These are phyloP conservation scores for Amaranthus palmeri DNA, from an alignment of 148 eudicot genomes.

Conservation along the genomic window DNA sequence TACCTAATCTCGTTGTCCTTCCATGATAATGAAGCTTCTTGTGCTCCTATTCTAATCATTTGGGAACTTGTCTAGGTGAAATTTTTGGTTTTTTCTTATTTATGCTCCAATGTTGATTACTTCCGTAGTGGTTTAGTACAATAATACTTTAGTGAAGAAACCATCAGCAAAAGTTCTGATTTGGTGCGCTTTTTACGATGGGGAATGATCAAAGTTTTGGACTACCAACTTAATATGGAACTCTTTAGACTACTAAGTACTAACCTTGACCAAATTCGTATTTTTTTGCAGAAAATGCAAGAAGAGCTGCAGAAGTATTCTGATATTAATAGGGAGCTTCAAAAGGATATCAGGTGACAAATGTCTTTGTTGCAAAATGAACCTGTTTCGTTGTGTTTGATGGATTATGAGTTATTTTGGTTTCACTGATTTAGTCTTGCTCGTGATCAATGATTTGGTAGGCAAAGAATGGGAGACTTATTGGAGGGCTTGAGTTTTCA, in stretches of 20 bases:
- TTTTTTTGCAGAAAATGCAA: constrained; percentile 66
- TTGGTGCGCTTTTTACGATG: background rate
- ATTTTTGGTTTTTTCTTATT: background rate
- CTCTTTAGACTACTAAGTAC: background rate
- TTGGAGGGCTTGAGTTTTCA: constrained; percentile 48
- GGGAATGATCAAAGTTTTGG: background rate
- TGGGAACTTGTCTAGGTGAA: background rate
- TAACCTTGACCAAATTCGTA: constrained; percentile 1
- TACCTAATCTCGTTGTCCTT: background rate
- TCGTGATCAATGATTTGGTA: constrained; percentile 17
- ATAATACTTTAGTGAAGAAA: background rate
- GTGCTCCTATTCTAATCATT: too few relatives aligned
- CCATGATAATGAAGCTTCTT: background rate
- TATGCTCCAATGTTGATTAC: background rate
- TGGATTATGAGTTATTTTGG: background rate
- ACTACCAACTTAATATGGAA: background rate
- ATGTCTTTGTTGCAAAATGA: background rate
- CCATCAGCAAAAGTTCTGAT: background rate
- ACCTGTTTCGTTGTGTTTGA: background rate
- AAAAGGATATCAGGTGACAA: constrained; percentile 60
- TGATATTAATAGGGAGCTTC: constrained; percentile 55
- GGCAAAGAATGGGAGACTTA: constrained; percentile 79
- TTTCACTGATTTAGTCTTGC: constrained; percentile 1
- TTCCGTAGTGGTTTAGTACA: too few relatives aligned
- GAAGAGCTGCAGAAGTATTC: constrained; percentile 59